Evolutionary conservation across 495 filamentous ascomycete genomes (phyloP), one percentile per base, ranked within the genome.

Genomic region (Podospora anserina): DNA sequence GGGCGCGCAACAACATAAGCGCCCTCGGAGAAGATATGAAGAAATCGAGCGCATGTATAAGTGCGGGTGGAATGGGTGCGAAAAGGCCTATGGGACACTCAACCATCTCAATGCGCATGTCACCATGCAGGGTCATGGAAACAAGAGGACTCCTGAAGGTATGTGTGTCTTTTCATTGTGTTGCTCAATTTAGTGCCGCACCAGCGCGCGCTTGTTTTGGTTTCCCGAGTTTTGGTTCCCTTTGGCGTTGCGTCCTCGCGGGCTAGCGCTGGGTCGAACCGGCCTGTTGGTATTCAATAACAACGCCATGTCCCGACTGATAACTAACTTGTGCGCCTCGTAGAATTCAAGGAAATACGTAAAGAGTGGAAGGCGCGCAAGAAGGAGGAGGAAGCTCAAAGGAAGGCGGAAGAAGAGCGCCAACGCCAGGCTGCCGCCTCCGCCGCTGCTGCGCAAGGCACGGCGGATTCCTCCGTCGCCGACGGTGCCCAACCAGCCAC

Each of bases 11-110:
- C 95, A 99, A 78, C 94, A 98, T 79, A 99, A 99, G 84, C 89
- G 95, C 60, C 95, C 95, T 23, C 88, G 95, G 71, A 87, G 95
- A 70, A 88, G 95, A 39, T 99, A 97, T 74, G 95, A 99, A 81
- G 95, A 99, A 78, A 99, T 99, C 75, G 95, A 99, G 83, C 90
- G 95, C 68, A 99, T 99, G 95, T 99, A 99, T 82, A 97, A 97
- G 80, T 99, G 95, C 80, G 95, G 95, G 11, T 97, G 93, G 92
- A 92, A 97, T 69, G 94, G 94, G 4, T 99, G 95, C 77, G 95
- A 98, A 76, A 98, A 98, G 80, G 94, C 94, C 15, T 98, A 98
- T 74, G 94, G 94, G 66, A 98, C 94, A 27, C 81, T 98, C 66
- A 98, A 98, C 77, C 94, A 98, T 77, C 78, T 98, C 72, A 98